These are phyloP conservation scores for Saccharomycodes ludwigii DNA, from an alignment of 805 yeast genomes.

Conservation along the genomic window DNA sequence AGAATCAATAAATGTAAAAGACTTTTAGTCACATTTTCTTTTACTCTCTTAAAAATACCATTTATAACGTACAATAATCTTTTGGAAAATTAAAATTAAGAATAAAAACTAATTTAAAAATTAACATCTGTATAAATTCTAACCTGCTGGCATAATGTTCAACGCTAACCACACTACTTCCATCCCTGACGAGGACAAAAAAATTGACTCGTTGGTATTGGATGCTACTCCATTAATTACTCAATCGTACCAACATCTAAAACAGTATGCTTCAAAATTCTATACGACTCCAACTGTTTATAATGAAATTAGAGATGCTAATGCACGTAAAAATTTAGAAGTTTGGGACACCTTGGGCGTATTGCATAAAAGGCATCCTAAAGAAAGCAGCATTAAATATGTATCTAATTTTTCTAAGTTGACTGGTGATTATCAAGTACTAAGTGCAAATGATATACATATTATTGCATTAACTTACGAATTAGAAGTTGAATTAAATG, in stretches of 20 bases:
- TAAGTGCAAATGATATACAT: constrained; percentile 85
- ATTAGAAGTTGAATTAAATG: constrained; percentile 56
- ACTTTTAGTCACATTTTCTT: too few species aligned
- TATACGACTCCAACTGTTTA: constrained; percentile 88
- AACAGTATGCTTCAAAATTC: constrained; percentile 56
- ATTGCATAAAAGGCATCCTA: constrained; percentile 68
- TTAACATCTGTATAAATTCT: too few species aligned
- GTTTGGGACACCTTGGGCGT: constrained; percentile 59
- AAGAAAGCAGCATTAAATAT: constrained; percentile 42
- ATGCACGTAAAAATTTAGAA: constrained; percentile 62
- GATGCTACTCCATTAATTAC: constrained; percentile 96
- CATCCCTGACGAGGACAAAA: constrained; percentile 11
- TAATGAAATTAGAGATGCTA: constrained; percentile 76
- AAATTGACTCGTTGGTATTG: constrained; percentile 51
- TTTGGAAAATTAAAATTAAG: too few species aligned
- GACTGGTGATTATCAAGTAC: constrained; percentile 85
- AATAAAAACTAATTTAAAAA: too few species aligned
- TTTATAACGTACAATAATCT: too few species aligned
- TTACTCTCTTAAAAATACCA: too few species aligned
- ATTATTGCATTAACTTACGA: constrained; percentile 87
- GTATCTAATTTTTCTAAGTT: constrained; percentile 68
- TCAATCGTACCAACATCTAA: constrained; percentile 63
- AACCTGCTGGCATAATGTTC: too few species aligned
- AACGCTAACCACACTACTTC: too few species aligned
- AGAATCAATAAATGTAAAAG: too few species aligned